A percentile compares a stretch with the other conserved stretches of the same genome.
Evolutionary conservation across 2,329 filamentous ascomycete species (phyloP).

Genomic region (Sporothrix phasma): DNA sequence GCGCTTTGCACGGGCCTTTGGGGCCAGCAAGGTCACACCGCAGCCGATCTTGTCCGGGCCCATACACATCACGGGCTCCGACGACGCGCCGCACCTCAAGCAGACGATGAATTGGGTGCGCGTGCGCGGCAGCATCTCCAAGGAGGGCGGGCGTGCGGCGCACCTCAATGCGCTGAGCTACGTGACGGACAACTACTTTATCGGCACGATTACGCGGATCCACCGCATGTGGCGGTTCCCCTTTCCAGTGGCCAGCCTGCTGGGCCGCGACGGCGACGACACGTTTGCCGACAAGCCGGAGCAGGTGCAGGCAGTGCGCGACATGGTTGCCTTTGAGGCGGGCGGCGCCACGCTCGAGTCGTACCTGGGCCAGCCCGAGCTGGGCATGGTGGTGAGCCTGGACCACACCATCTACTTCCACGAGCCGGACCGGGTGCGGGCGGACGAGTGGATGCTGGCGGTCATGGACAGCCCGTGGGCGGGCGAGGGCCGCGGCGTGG

Average conservation of each 20-base stretch:
- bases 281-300: constrained; percentile 35
- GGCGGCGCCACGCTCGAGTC: constrained; percentile 32
- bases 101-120: constrained; percentile 65
- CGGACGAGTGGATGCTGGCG: constrained; percentile 67
- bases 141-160: constrained; percentile 62
- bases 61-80: constrained; percentile 32
- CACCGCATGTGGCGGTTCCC: constrained; percentile 70
- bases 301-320: constrained; percentile 31
- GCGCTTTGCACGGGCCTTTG: not conserved
- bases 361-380: constrained; percentile 41
- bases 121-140: constrained; percentile 61
- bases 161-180: constrained; percentile 86
- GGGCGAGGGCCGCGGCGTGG: constrained; percentile 65
- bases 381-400: constrained; percentile 79
- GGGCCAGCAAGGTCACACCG: constrained; percentile 12
- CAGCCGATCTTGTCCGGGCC: constrained; percentile 38
- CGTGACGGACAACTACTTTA: constrained; percentile 87
- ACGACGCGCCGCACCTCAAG: constrained; percentile 49
- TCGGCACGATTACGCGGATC: constrained; percentile 74
- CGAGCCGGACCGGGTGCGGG: constrained; percentile 46
- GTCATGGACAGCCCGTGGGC: constrained; percentile 77
- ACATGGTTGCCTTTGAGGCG: constrained; percentile 33
- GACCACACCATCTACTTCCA: constrained; percentile 68
- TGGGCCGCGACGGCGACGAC: constrained; percentile 34
- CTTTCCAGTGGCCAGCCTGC: constrained; percentile 36